Evolutionary conservation across 768 basidiomycete genomes (phyloP).

Genomic region (Lyophyllum atratum): DNA sequence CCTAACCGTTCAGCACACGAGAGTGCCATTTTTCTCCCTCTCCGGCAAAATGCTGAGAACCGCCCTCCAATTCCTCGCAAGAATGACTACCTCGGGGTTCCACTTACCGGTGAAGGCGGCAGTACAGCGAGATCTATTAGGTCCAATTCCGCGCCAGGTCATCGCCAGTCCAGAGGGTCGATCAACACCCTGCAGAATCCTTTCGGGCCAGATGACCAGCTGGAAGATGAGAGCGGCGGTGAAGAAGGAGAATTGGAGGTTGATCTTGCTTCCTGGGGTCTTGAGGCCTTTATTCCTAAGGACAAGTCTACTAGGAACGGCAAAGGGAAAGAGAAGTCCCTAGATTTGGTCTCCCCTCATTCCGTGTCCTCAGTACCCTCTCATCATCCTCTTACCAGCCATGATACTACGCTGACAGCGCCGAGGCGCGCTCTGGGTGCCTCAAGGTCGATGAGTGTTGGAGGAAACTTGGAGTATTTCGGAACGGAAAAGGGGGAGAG

Average conservation of each 20-base stretch:
- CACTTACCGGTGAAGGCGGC: constrained; percentile 57
- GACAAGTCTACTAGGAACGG: constrained; percentile 53
- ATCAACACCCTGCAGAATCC: constrained; percentile 72
- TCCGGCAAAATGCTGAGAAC: constrained; percentile 58
- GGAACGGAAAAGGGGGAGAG: constrained; percentile 22
- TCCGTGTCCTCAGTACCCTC: constrained; percentile 42
- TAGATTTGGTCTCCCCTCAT: constrained; percentile 40
- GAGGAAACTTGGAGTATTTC: constrained; percentile 56
- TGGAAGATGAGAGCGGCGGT: constrained; percentile 53
- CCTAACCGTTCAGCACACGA: constrained; percentile 72
- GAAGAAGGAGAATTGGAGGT: constrained; percentile 65
- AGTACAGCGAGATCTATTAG: constrained; percentile 40
- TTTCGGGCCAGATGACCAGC: constrained; percentile 64
- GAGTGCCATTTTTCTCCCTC: constrained; percentile 83
- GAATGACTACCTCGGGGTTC: constrained; percentile 70
- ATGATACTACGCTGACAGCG: constrained; percentile 33
- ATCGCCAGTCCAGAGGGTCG: constrained; percentile 54
- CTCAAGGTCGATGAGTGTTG: constrained; percentile 65
- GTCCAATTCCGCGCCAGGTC: constrained; percentile 53
- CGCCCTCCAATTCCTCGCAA: constrained; percentile 45
- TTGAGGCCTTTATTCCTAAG: constrained; percentile 75
- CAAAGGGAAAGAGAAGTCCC: constrained; percentile 42
- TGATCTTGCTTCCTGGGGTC: constrained; percentile 82
- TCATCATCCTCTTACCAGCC: constrained; percentile 43
- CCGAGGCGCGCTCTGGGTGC: constrained; percentile 42